These are phyloP conservation scores for Colletotrichum sp. DNA, from an alignment of 2,329 filamentous ascomycete genomes.

Conservation along the genomic window DNA sequence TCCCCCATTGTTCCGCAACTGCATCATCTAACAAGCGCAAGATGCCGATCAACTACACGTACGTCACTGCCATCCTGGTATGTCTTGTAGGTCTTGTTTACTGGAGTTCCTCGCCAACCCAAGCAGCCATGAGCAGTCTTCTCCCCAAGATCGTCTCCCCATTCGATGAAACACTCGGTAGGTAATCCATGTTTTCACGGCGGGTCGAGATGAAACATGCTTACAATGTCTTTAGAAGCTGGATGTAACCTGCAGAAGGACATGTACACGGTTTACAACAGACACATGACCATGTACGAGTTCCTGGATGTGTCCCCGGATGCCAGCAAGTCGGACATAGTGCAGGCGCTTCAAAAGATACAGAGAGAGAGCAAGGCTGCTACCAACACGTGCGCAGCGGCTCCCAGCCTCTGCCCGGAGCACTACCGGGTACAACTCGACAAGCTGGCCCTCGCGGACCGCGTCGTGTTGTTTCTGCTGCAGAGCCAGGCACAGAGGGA, in stretches of 20 bases:
- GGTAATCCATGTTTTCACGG: rapidly evolving
- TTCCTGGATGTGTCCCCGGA: neutral
- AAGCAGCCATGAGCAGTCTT: neutral
- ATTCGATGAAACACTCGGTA: neutral
- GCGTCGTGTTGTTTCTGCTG: neutral
- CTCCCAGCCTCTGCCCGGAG: neutral
- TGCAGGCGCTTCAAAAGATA: neutral
- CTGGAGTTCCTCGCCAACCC: neutral
- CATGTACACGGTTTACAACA: neutral
- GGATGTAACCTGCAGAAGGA: neutral
- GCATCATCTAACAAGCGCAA: rapidly evolving
- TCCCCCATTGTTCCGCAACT: neutral
- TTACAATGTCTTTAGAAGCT: neutral
- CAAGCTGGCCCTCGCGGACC: neutral
- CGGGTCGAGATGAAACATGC: neutral
- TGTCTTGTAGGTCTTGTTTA: neutral
- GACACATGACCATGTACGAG: neutral
- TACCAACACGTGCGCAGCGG: neutral
- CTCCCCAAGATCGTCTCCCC: neutral
- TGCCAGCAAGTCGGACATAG: neutral
- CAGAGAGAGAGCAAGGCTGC: neutral
- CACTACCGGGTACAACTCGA: neutral
- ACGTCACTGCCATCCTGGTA: neutral
- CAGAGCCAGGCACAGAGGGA: neutral
- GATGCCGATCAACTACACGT: neutral